Conservation (phyloP, 176 grass and related monocot genomes). For the Lolium multiflorum region DNA sequence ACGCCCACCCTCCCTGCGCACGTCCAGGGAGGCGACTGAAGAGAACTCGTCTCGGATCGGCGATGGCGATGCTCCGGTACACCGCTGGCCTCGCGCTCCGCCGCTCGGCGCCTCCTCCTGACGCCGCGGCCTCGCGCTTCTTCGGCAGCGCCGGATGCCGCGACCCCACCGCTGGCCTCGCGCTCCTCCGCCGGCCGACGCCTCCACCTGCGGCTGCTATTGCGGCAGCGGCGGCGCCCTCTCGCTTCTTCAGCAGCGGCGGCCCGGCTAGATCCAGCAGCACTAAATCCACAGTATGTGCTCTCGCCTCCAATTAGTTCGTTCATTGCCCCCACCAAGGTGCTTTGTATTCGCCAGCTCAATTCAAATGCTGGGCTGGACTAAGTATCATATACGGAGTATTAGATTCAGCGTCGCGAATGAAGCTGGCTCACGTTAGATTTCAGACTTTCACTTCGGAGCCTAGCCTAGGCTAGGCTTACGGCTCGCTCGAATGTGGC, state of each 20-base stretch:
- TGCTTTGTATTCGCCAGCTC: not conserved
- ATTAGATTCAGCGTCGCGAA: not conserved
- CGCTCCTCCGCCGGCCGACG: not conserved
- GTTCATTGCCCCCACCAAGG: not conserved
- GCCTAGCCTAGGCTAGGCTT: no score
- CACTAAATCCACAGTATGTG: not conserved
- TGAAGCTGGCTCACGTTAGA: no score
- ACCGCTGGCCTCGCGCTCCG: not conserved
- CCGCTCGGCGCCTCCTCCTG: not conserved
- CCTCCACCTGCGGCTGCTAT: not conserved
- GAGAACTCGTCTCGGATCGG: not conserved
- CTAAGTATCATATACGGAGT: not conserved
- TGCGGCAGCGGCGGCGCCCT: not conserved
- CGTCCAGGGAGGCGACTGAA: not conserved
- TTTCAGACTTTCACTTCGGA: no score
- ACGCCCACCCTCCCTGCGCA: not conserved
- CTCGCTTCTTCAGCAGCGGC: conserved; percentile 14
- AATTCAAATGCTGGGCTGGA: conserved; percentile 6
- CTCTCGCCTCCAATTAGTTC: not conserved
- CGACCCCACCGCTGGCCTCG: not conserved
- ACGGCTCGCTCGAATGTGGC: no score
- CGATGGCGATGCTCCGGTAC: conserved; percentile 8
- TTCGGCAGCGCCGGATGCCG: not conserved
- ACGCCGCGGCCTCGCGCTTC: not conserved
- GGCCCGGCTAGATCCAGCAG: not conserved